Base-by-base conservation (phyloP, 2,329 filamentous ascomycete species). In the Colletotrichum sp. region DNA sequence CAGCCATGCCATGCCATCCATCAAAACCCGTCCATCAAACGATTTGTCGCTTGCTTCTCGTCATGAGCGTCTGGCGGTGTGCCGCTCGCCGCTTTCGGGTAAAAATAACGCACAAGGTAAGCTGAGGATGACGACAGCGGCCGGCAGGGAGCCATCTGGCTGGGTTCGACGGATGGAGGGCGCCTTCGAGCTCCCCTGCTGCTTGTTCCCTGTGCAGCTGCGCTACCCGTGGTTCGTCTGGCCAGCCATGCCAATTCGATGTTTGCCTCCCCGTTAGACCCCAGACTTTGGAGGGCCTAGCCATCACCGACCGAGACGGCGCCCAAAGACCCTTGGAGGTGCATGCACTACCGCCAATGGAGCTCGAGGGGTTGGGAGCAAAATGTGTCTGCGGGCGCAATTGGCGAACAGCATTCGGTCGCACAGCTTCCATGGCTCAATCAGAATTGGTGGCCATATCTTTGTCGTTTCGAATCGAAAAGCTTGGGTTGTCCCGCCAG, bases 61-160 rank as follows among this genome's bases (percentile, higher is more conserved):
- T 30, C 68, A 43, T 32, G 16, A 61, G 21, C 26, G 38, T 67
- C 7, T 67, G 69, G 69, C 73, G 62, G 69, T 73, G 69, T 75
- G 62, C 18, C 34, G 34, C 24, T 38, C 28, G 68, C 61, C 64
- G 63, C 63, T 58, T 75, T 24, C 62, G 69, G 69, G 43, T 34
- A 26, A 30, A 32, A 34, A 21, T 24, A 34, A n/a, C 55, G n/a
- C 62, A 43, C 38, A 62, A 24, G 21, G 73, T 64, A 69, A 69
- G 69, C 73, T 64, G 69, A 68, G 58, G 64, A 75, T 75, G 73
- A 75, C 69, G 58, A 48, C 70, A 59, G 48, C 48, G 56, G 28
- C 30, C 43, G 34, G 56, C 63, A 63, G 48, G 67, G 28, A 61
- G 55, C 61, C 38, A 10, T 72, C 36, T 26, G 30, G n/a, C 38